Conservation (phyloP, 225 moss, liverwort and hornwort genomes). For the Neckera pumila region DNA sequence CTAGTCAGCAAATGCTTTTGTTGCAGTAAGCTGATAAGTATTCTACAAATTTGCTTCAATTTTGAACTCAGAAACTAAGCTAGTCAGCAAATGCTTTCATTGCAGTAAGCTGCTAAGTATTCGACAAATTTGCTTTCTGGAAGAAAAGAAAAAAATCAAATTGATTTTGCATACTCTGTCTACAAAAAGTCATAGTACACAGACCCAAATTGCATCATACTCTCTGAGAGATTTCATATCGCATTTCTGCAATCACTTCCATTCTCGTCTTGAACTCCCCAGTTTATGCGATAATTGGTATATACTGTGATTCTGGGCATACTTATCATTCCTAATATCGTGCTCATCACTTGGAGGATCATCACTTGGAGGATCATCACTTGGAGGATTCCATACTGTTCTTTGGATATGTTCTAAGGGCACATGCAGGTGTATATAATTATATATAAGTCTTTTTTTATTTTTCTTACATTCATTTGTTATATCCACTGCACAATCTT, state of each 20-base stretch:
- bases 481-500: not conserved
- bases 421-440: not conserved
- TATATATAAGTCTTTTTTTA: not conserved
- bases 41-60: not conserved
- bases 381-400: too few relatives aligned
- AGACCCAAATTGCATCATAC: not conserved
- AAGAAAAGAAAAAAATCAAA: not conserved
- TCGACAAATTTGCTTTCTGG: not conserved
- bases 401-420: not conserved
- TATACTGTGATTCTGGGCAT: not conserved
- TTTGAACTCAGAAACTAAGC: not conserved
- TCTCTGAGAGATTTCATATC: not conserved
- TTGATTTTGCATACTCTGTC: not conserved
- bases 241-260: not conserved
- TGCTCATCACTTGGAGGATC: too few relatives aligned
- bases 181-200: not conserved
- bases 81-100: not conserved
- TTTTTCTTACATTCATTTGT: not conserved
- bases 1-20: too few relatives aligned
- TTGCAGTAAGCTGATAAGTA: too few relatives aligned
- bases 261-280: not conserved
- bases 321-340: not conserved
- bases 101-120: not conserved
- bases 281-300: too few relatives aligned
- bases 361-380: too few relatives aligned